Evolutionary conservation across 1,139 yeast species (phyloP).

Genomic region (Suhomyces bokatorum): DNA sequence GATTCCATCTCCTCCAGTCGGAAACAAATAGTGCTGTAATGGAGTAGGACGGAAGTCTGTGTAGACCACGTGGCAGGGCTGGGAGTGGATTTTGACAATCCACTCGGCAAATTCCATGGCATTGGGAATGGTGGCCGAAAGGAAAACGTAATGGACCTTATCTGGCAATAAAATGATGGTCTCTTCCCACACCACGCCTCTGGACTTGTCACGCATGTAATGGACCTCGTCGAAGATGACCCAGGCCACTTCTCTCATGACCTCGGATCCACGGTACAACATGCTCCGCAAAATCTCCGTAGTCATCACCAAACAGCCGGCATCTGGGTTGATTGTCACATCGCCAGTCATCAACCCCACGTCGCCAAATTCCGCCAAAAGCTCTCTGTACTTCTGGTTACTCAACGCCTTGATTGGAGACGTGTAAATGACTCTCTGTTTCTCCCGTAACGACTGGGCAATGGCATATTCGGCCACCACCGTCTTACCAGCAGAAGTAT

Average conservation of each 20-base stretch:
- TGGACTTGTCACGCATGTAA: conserved; percentile 90
- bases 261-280: conserved; percentile 92
- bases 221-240: conserved; percentile 96
- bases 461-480: conserved; percentile 99
- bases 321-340: conserved; percentile 95
- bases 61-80: conserved; percentile 98
- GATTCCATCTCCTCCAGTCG: conserved; percentile 96
- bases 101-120: conserved; percentile 99
- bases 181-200: conserved; percentile 99
- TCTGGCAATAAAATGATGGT: conserved; percentile 94
- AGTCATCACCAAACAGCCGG: conserved; percentile 96
- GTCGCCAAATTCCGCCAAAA: conserved; percentile 88
- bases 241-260: conserved; percentile 96
- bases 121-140: conserved; percentile 97
- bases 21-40: conserved; percentile 92
- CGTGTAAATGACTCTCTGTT: conserved; percentile 93
- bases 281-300: conserved; percentile 92
- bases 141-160: conserved; percentile 81
- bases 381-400: conserved; percentile 93
- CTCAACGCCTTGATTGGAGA: conserved; percentile 97
- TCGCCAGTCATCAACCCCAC: conserved; percentile 98
- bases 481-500: conserved; percentile 98
- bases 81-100: conserved; percentile 92
- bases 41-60: conserved; percentile 99
- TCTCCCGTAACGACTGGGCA: conserved; percentile 87